phyloP scores from a whole-genome alignment of 2,329 filamentous ascomycete genomes.

The Raffaelea albimanens region DNA sequence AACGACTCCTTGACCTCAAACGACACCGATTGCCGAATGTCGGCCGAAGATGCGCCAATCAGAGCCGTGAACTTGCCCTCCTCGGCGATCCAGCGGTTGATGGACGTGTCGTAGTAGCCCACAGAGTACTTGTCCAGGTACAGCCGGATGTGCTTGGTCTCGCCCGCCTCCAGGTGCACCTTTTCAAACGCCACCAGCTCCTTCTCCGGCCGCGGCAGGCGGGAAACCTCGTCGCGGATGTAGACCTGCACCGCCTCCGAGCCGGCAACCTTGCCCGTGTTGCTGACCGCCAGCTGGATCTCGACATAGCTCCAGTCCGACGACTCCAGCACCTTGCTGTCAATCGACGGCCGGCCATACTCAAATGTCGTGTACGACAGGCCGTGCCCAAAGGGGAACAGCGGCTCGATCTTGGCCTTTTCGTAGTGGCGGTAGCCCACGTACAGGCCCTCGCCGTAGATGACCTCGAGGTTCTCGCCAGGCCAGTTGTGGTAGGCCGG shows the following conservation, averaged over 20 bases:
- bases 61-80: slow-evolving; percentile 52
- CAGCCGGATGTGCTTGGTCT: slow-evolving; percentile 40
- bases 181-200: slow-evolving; percentile 64
- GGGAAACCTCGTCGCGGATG: slow-evolving; percentile 51
- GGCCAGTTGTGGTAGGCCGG: slow-evolving; percentile 67
- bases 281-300: slow-evolving; percentile 38
- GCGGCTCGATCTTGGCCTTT: slow-evolving; percentile 43
- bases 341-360: slow-evolving; percentile 46
- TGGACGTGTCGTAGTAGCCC: slow-evolving; percentile 53
- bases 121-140: slow-evolving; percentile 40
- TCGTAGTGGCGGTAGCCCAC: slow-evolving; percentile 69
- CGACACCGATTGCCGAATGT: slow-evolving; percentile 41
- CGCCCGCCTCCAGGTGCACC: slow-evolving; percentile 46
- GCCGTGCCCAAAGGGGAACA: slow-evolving; percentile 67
- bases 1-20: slow-evolving; percentile 57
- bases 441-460: slow-evolving; percentile 65
- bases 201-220: slow-evolving; percentile 57
- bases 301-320: slow-evolving; percentile 24
- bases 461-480: slow-evolving; percentile 56
- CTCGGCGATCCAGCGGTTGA: slow-evolving; percentile 55
- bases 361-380: slow-evolving; percentile 63
- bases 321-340: slow-evolving; percentile 34
- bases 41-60: slow-evolving; percentile 51
- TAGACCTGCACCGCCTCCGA: slow-evolving; percentile 61
- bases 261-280: slow-evolving; percentile 47